These are phyloP conservation scores for Penicillium sp. DNA, from an alignment of 2,329 filamentous ascomycete genomes.

Conservation along the genomic window DNA sequence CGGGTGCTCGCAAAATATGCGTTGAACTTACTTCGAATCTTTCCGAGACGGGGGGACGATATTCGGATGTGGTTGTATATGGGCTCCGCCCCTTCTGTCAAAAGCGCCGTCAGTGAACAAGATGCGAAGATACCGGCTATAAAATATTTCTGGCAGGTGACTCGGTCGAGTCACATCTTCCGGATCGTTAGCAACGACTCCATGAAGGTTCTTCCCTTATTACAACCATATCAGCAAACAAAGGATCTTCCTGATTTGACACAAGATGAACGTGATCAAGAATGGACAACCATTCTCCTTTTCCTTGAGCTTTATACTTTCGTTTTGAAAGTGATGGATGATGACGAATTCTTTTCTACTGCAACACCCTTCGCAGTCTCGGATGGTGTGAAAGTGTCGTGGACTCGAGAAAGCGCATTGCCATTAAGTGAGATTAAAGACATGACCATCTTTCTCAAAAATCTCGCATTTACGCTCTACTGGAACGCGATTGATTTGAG, in stretches of 20 bases:
- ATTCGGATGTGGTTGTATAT: conserved; percentile 92
- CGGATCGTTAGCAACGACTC: conserved; percentile 52
- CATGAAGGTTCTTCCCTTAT: conserved; percentile 52
- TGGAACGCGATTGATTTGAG: conserved; percentile 68
- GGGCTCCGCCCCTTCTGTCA: conserved; percentile 52
- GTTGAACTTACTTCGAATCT: conserved; percentile 76
- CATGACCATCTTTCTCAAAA: conserved; percentile 80
- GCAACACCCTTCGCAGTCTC: conserved; percentile 42
- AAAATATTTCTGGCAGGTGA: conserved; percentile 77
- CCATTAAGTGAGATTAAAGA: conserved; percentile 64
- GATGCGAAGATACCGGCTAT: conserved; percentile 56
- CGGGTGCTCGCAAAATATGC: conserved; percentile 79
- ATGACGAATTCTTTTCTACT: conserved; percentile 83
- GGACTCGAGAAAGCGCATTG: conserved; percentile 61
- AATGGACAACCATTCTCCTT: conserved; percentile 84
- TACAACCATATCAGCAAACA: conserved; percentile 52
- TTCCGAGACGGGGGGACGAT: conserved; percentile 74
- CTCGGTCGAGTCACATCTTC: conserved; percentile 54
- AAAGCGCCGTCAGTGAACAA: conserved; percentile 27
- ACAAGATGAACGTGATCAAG: conserved; percentile 49
- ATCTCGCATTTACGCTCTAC: conserved; percentile 81
- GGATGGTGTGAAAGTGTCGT: conserved; percentile 47
- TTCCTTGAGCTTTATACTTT: conserved; percentile 95
- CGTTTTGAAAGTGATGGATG: conserved; percentile 84
- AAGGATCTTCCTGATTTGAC: conserved; percentile 19